Evolutionary conservation across 768 basidiomycete genomes (phyloP), one percentile per base, ranked within the genome.

Genomic region (Tylopilus subfusipes): DNA sequence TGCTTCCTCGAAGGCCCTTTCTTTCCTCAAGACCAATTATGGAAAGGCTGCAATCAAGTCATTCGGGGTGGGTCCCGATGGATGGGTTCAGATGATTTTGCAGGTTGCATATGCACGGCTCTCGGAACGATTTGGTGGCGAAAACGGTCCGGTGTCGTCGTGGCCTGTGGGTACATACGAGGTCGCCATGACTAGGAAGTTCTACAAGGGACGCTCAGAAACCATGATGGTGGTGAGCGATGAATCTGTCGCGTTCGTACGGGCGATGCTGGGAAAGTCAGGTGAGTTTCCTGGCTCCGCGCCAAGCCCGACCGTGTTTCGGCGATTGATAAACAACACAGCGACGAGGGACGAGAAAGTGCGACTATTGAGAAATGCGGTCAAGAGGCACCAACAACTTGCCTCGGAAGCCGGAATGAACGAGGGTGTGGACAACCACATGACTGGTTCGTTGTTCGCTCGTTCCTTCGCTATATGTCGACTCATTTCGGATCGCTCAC

Each of bases 361-460:
- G 62, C 63, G 51, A 42, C 66, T 87, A 48, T 85, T 93, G 53
- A 73, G 73, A 57, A 69, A 69, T 22, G 91, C 91, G 16, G 74
- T 80, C 4, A 80, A 80, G 72, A 82, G 72, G 65, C 92, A 94
- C 63, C 75, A 83, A 10, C 63, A 59, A 42, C 73, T 85, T 18
- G 92, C 90, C 8, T 82, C 79, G 56, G 75, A 75, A 50, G 85
- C 0, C 18, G 34, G 4, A 5, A 75, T 73, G 33, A 91, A 80
- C 6, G 78, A 81, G 59, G 95, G 95, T 29, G 78, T 96, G 24
- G 95, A 98, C 67, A 79, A 94, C 24, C 91, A 96, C 72, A 71
- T 98, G 67, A 79, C 94, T 49, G 94, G 93, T 86, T 61, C 16
- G 34, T 36, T 8, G 34, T 18, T 4, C 34, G 7, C 16, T 18